These are phyloP conservation scores for Eutrema salsugineum DNA, from an alignment of 441 rosid species.

Conservation along the genomic window DNA sequence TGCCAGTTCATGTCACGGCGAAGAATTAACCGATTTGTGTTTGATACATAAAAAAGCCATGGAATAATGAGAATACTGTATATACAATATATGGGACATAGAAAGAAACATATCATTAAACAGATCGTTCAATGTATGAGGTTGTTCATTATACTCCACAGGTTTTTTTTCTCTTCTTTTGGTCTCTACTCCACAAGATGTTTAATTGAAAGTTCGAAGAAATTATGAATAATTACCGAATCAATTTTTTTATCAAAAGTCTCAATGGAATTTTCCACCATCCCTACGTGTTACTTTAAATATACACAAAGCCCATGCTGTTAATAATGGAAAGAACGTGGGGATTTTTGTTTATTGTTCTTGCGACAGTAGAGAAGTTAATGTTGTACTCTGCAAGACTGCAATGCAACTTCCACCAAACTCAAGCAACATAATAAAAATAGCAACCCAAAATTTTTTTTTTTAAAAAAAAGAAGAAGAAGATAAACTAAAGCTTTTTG, in stretches of 20 bases:
- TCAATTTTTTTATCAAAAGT: not conserved
- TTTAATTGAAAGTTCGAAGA: not conserved
- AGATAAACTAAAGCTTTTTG: not conserved
- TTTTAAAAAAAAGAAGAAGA: not conserved
- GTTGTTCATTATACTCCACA: too few relatives aligned
- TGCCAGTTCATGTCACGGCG: not conserved
- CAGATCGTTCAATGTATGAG: too few relatives aligned
- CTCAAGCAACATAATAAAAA: not conserved
- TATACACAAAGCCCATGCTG: slow-evolving; percentile 13
- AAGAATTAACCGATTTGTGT: not conserved
- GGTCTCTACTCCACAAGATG: not conserved
- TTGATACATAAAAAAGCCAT: not conserved
- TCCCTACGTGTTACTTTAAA: not conserved
- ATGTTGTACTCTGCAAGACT: not conserved
- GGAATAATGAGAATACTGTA: not conserved
- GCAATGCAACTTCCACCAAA: slow-evolving; percentile 23
- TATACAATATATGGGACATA: not conserved
- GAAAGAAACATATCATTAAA: too few relatives aligned
- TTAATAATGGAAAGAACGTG: slow-evolving; percentile 14
- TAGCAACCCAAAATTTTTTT: not conserved
- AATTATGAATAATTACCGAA: not conserved
- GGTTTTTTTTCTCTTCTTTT: too few relatives aligned
- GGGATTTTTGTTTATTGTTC: not conserved
- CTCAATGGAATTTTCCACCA: not conserved
- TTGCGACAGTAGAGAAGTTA: slow-evolving; percentile 3